Evolutionary conservation across 768 basidiomycete species (phyloP).

Genomic region (Agaricus blazei): DNA sequence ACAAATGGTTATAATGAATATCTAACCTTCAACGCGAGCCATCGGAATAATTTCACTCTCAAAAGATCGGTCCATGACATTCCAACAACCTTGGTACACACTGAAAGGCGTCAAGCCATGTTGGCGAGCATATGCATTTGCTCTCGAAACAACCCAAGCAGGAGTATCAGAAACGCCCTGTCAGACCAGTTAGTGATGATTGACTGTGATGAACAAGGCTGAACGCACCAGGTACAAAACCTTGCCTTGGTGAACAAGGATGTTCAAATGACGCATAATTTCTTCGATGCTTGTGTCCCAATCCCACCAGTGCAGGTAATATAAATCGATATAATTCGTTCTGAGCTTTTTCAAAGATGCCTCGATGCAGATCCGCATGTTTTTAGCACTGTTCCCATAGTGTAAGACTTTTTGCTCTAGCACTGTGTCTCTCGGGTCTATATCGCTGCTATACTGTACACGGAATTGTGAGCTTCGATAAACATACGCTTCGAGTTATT

Average conservation of each 20-base stretch:
- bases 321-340: slow-evolving; percentile 27
- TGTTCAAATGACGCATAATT: slow-evolving; percentile 49
- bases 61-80: slow-evolving; percentile 37
- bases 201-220: neutral
- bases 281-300: slow-evolving; percentile 46
- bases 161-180: slow-evolving; percentile 39
- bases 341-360: slow-evolving; percentile 37
- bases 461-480: no score
- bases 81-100: slow-evolving; percentile 49
- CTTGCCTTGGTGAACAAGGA: slow-evolving; percentile 45
- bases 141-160: slow-evolving; percentile 43
- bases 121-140: slow-evolving; percentile 45
- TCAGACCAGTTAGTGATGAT: neutral
- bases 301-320: slow-evolving; percentile 47
- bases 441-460: slow-evolving; percentile 22
- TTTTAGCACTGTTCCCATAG: slow-evolving; percentile 39
- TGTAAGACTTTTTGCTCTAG: slow-evolving; percentile 24
- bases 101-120: slow-evolving; percentile 47
- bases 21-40: slow-evolving; percentile 34
- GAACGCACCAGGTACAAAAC: slow-evolving; percentile 36
- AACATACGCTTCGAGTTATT: no score
- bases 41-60: slow-evolving; percentile 52
- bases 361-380: slow-evolving; percentile 31
- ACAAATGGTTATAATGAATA: slow-evolving; percentile 11
- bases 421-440: slow-evolving; percentile 18